Percentiles rank a stretch among this genome's conserved stretches.
Conservation (phyloP, 257 asterid species). For the Agastache rugosa region DNA sequence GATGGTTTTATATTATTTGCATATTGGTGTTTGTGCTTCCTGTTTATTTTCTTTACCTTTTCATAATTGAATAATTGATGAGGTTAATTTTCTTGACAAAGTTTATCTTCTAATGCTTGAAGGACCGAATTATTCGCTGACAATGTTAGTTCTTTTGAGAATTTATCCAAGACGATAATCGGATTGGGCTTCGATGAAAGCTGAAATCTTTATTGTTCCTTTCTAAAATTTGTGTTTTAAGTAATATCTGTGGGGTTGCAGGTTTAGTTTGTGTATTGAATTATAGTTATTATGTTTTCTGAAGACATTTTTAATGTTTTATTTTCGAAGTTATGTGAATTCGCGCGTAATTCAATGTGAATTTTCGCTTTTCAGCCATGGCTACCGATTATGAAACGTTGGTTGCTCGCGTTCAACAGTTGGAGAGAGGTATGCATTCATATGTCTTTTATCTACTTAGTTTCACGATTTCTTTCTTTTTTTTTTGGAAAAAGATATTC, state of each 20-base stretch:
- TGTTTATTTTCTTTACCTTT: conserved; percentile 4
- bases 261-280: neutral
- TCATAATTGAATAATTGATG: neutral
- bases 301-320: conserved; percentile 7
- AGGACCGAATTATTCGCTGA: neutral
- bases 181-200: conserved; percentile 6
- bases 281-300: neutral
- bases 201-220: conserved; percentile 11
- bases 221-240: conserved; percentile 12
- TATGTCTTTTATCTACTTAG: neutral
- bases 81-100: conserved; percentile 6
- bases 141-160: conserved; percentile 16
- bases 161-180: conserved; percentile 12
- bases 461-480: neutral
- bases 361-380: conserved; percentile 56
- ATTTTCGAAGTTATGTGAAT: conserved; percentile 5
- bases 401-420: conserved; percentile 68
- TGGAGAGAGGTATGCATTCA: conserved; percentile 79
- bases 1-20: neutral
- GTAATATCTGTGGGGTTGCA: conserved; percentile 1
- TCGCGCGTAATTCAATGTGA: conserved; percentile 1
- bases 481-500: neutral
- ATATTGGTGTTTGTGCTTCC: neutral
- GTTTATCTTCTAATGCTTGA: conserved; percentile 17
- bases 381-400: conserved; percentile 54